Base-by-base conservation (phyloP, 2,329 filamentous ascomycete species). In the Clonostachys solani region DNA sequence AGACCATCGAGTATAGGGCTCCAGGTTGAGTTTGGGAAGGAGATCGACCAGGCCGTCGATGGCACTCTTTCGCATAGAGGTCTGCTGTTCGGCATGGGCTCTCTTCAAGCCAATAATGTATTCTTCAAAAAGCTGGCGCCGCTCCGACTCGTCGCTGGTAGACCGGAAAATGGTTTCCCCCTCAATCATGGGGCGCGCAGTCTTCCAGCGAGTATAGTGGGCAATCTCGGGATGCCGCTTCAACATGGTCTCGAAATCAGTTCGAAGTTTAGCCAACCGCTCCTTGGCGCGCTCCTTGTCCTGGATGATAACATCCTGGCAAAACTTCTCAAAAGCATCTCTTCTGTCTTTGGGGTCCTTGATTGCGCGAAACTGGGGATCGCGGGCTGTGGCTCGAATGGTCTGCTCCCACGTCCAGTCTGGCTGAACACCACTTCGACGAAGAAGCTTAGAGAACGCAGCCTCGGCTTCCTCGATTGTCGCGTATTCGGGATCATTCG, bases 141-240 rank as follows among this genome's bases (percentile, higher is more conserved):
- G 86, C 72, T 97, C 94, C 49, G 81, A 78, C 57, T 99, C 94
- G 62, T 92, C 81, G 56, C 87, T 87, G 40, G 92, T 92, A 33
- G 91, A 92, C 57, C 91, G 86, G 72, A 97, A 99, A 50, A 95
- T 94, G 43, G 90, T 94, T 74, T 99, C 94, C 44, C 87, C 87
- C 67, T 97, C 90, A 52, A 99, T 90, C 54, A 96, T 95, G 10
- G 91, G 90, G 44, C 89, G 85, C 46, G 92, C 94, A 15, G 90
- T 96, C 78, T 91, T 95, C 94, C 94, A 99, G 51, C 91, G 87
- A 40, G 92, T 96, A 67, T 95, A 96, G 65, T 96, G 84, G 67
- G 92, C 94, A 68, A 99, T 97, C 67, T 99, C 94, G 51, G 92
- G 91, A 66, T 99, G 92, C 55, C 91, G 92, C 69, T 87, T 90